Conservation (phyloP, 139 green algal species). For the Microglena sp. region DNA sequence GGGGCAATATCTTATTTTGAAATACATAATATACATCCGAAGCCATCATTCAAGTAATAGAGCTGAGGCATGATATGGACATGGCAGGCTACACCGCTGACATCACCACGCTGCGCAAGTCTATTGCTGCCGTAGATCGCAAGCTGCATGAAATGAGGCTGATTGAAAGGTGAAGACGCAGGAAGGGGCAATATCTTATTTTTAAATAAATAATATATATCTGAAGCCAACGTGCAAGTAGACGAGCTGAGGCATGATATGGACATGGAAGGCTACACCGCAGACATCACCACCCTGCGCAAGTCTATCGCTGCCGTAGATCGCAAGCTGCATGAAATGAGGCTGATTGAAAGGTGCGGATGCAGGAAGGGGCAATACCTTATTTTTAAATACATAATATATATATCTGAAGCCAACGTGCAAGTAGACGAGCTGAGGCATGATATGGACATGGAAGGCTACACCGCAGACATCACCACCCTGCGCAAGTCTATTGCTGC, state of each 20-base stretch:
- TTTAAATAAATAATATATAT: too few species aligned
- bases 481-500: slow-evolving; percentile 56
- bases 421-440: too few species aligned
- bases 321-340: slow-evolving; percentile 63
- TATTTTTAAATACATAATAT: too few species aligned
- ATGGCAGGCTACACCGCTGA: slow-evolving; percentile 60
- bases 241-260: too few species aligned
- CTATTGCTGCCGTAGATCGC: slow-evolving; percentile 52
- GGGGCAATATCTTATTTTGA: too few species aligned
- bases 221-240: too few species aligned
- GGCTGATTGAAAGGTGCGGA: slow-evolving; percentile 47
- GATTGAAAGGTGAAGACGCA: slow-evolving; percentile 35
- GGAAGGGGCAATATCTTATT: too few species aligned
- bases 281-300: slow-evolving; percentile 56
- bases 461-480: slow-evolving; percentile 47
- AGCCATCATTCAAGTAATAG: too few species aligned
- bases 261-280: slow-evolving; percentile 60
- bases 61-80: too few species aligned
- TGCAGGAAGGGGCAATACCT: too few species aligned
- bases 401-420: too few species aligned
- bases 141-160: slow-evolving; percentile 68
- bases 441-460: slow-evolving; percentile 62
- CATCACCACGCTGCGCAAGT: slow-evolving; percentile 55
- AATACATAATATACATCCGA: too few species aligned
- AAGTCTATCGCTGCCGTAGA: slow-evolving; percentile 57